Base-by-base conservation (phyloP, 805 yeast species). In the Alloascoidea hylecoeti region DNA sequence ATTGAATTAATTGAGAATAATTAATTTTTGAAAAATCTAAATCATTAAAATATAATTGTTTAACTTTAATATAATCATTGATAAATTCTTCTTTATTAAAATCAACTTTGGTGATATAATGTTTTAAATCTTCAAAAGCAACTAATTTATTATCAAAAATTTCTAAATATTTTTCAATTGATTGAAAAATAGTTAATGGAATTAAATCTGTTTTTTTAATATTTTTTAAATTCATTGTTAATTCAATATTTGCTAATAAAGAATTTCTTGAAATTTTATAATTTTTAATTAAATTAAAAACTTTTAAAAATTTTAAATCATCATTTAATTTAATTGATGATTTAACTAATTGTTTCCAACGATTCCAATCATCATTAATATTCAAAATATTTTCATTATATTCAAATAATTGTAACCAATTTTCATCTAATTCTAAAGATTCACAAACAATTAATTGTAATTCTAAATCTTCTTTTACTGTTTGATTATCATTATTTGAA, bases 281-380 rank as follows among this genome's bases (percentile, higher is more conserved):
- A 16, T 52, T 42, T 1, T 43, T 18, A 12, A 70, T 52, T n/a
- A 59, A 44, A 2, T 45, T 34, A 1, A 44, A 12, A 1, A 68
- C 53, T 2, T 60, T 64, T 6, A 55, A 56, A 2, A 56, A 23
- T 9, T 23, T 9, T n/a, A n/a, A n/a, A 23, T 23, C 37, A 39
- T 54, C 47, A 9, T 48, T 55, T 16, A 67, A 44, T 17, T 64
- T 46, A 15, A 50, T 47, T 0, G 66, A 64, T 2, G 86, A 58
- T 35, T 61, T 57, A 15, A 72, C 64, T 37, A 70, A 55, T 14
- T 63, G 58, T 45, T 74, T 70, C 83, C 94, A 84, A 30, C 85
- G 72, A 40, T 72, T 70, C 63, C 73, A 88, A 52, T 86, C 95
- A 53, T 88, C 85, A 39, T 80, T 67, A 5, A 63, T 53, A 16